A percentile compares a stretch with the other conserved stretches of the same genome.
Evolutionary conservation across 345 rosid species (phyloP).

Genomic region (Raphanus sativus): DNA sequence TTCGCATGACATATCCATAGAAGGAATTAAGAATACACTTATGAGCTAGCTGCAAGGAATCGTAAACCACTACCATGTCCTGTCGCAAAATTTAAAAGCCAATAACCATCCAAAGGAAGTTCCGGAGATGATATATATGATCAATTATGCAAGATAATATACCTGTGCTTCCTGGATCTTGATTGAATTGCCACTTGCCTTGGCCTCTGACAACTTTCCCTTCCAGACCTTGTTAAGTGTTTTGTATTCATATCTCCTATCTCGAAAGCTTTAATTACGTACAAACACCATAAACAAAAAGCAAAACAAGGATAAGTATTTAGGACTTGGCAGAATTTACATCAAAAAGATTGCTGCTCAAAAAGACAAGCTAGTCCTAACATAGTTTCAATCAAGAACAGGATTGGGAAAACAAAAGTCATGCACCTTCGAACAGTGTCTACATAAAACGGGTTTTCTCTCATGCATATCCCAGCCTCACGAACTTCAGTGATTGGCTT

Average conservation of each 20-base stretch:
- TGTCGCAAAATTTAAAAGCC: slow-evolving; percentile 43
- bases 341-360: slow-evolving; percentile 12
- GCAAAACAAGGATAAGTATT: slow-evolving; percentile 5
- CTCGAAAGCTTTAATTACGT: slow-evolving; percentile 72
- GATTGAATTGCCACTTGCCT: slow-evolving; percentile 88
- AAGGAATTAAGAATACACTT: slow-evolving; percentile 96
- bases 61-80: slow-evolving; percentile 98
- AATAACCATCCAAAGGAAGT: slow-evolving; percentile 14
- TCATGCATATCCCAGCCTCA: slow-evolving; percentile 99
- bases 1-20: slow-evolving; percentile 99
- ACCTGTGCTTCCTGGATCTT: slow-evolving; percentile 98
- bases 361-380: slow-evolving; percentile 18
- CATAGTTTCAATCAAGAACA: slow-evolving; percentile 4
- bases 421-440: slow-evolving; percentile 94
- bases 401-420: slow-evolving; percentile 26
- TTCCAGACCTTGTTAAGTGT: slow-evolving; percentile 97
- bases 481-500: slow-evolving; percentile 91
- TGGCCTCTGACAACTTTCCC: slow-evolving; percentile 95
- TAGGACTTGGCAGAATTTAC: background rate
- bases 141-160: slow-evolving; percentile 19
- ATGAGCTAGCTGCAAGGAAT: slow-evolving; percentile 97
- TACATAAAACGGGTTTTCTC: slow-evolving; percentile 89
- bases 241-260: slow-evolving; percentile 97
- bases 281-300: slow-evolving; percentile 21
- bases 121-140: slow-evolving; percentile 8